A percentile compares a stretch with the other conserved stretches of the same genome.
Evolutionary conservation across 225 moss, liverwort and hornwort genomes (phyloP).

Genomic region (Marchantia polymorpha): DNA sequence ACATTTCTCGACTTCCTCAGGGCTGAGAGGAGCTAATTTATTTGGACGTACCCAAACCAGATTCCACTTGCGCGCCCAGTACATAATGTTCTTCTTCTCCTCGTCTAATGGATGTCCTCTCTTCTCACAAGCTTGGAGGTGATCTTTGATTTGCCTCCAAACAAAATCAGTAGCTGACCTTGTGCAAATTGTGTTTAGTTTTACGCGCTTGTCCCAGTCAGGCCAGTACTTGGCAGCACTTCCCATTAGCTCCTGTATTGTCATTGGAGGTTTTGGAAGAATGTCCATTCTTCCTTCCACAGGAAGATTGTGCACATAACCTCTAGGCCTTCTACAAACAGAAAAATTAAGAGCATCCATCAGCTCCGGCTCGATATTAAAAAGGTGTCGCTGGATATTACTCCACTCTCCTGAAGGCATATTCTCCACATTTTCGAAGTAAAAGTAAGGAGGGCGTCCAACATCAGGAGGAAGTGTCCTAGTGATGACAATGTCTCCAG

Average conservation of each 20-base stretch:
- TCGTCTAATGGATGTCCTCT: slow-evolving; percentile 15
- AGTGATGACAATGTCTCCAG: slow-evolving; percentile 42
- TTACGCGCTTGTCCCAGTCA: slow-evolving; percentile 55
- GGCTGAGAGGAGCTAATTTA: slow-evolving; percentile 19
- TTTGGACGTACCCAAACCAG: slow-evolving; percentile 55
- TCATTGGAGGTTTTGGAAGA: slow-evolving; percentile 54
- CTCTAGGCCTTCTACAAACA: slow-evolving; percentile 63
- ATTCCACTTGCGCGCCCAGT: slow-evolving; percentile 55
- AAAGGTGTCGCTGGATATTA: slow-evolving; percentile 53
- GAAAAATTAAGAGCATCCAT: slow-evolving; percentile 73
- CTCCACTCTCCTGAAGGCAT: slow-evolving; percentile 72
- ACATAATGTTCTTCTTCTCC: slow-evolving; percentile 34
- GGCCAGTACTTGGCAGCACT: slow-evolving; percentile 58
- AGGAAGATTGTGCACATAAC: slow-evolving; percentile 81
- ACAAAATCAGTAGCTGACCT: slow-evolving; percentile 47
- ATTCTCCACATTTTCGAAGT: slow-evolving; percentile 68
- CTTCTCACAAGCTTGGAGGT: slow-evolving; percentile 34
- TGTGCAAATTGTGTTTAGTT: slow-evolving; percentile 63
- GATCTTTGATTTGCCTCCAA: slow-evolving; percentile 43
- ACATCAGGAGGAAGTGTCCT: slow-evolving; percentile 50
- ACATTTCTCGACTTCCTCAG: slow-evolving; percentile 32
- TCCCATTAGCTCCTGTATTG: slow-evolving; percentile 59
- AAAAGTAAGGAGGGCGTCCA: slow-evolving; percentile 68
- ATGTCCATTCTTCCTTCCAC: slow-evolving; percentile 63
- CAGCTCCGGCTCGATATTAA: slow-evolving; percentile 61